Percentiles rank a stretch among this genome's conserved stretches.
phyloP scores from a whole-genome alignment of 2,329 filamentous ascomycete genomes.

The Pezicula neosporulosa region DNA sequence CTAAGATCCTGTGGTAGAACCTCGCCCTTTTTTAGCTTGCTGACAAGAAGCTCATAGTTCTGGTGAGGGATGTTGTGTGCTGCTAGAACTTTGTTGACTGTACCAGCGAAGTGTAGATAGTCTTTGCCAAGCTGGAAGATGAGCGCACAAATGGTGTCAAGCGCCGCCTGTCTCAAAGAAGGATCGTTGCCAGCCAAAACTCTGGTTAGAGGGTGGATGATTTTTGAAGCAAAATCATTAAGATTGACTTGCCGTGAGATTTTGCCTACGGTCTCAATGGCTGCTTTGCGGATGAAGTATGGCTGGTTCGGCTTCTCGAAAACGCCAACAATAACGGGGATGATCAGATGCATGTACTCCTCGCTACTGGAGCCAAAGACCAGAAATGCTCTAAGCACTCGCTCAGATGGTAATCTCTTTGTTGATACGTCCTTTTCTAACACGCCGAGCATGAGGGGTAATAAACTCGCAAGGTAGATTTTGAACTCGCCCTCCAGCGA shows the following conservation, averaged over 20 bases:
- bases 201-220: slow-evolving; percentile 88
- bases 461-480: slow-evolving; percentile 82
- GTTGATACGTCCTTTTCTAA: slow-evolving; percentile 79
- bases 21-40: slow-evolving; percentile 91
- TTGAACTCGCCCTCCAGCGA: slow-evolving; percentile 98
- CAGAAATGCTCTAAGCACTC: slow-evolving; percentile 89
- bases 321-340: slow-evolving; percentile 89
- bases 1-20: slow-evolving; percentile 92
- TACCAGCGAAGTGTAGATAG: slow-evolving; percentile 89
- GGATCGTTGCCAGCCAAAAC: slow-evolving; percentile 73
- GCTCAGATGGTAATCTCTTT: slow-evolving; percentile 79
- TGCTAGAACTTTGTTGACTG: slow-evolving; percentile 83
- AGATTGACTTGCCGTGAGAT: slow-evolving; percentile 95
- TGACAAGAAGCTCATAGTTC: slow-evolving; percentile 89
- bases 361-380: slow-evolving; percentile 95
- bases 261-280: slow-evolving; percentile 92
- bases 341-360: slow-evolving; percentile 99
- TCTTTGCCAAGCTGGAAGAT: slow-evolving; percentile 96
- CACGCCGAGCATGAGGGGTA: slow-evolving; percentile 92
- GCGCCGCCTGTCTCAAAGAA: slow-evolving; percentile 71
- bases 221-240: slow-evolving; percentile 93
- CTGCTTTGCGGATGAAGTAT: slow-evolving; percentile 73
- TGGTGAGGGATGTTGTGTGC: slow-evolving; percentile 79
- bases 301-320: slow-evolving; percentile 89
- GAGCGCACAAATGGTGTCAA: slow-evolving; percentile 91